Evolutionary conservation across 352 stramenopile genomes (phyloP).

Genomic region (Pythium graminicola): DNA sequence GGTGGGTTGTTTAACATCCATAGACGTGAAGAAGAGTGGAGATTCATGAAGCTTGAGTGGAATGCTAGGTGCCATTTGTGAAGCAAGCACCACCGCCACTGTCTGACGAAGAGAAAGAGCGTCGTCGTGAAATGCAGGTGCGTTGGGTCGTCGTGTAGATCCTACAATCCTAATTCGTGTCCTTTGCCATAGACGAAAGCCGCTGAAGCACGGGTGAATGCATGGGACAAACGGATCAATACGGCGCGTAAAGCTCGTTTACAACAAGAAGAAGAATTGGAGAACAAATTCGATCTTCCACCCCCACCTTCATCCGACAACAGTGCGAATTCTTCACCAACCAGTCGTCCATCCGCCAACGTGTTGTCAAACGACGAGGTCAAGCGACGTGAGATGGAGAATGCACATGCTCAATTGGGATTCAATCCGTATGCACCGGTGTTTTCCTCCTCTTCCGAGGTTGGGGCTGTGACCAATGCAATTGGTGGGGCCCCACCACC

Average conservation of each 20-base stretch:
- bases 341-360: conserved; percentile 7
- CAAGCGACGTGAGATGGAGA: conserved; percentile 52
- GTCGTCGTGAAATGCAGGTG: conserved; percentile 58
- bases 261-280: conserved; percentile 44
- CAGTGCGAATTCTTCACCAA: background rate
- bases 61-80: conserved; percentile 35
- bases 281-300: conserved; percentile 29
- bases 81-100: conserved; percentile 33
- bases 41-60: too few species aligned
- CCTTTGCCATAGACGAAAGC: conserved; percentile 34
- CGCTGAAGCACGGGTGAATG: conserved; percentile 46
- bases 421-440: conserved; percentile 70
- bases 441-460: conserved; percentile 58
- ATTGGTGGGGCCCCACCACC: conserved; percentile 26
- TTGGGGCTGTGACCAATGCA: conserved; percentile 44
- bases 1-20: conserved; percentile 15
- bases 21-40: too few species aligned
- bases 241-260: conserved; percentile 44
- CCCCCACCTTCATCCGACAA: conserved; percentile 12
- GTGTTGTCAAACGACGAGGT: conserved; percentile 59
- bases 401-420: conserved; percentile 46
- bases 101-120: conserved; percentile 47
- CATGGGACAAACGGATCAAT: conserved; percentile 64
- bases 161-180: conserved; percentile 1
- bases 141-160: too few species aligned